Conservation (phyloP, 441 rosid genomes). For the Breynia disticha region DNA sequence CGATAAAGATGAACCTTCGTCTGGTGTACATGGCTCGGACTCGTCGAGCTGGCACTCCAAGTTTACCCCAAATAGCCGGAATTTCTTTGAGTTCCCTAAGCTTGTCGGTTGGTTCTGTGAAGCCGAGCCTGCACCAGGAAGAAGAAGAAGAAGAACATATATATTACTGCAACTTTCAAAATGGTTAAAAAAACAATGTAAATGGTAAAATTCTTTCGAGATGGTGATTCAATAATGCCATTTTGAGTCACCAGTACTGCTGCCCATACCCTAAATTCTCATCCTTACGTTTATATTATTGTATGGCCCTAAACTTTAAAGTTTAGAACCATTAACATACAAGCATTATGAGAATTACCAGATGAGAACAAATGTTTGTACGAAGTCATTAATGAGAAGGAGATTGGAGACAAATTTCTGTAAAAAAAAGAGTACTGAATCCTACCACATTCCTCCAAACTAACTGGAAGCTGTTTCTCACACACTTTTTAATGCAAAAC, state of each 20-base stretch:
- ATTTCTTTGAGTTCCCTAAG: constrained; percentile 51
- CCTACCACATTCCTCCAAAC: constrained; percentile 27
- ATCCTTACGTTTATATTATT: no score
- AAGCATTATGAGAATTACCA: no score
- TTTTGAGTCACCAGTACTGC: no score
- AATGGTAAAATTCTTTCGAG: no score
- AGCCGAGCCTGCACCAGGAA: constrained; percentile 12
- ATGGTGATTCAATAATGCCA: no score
- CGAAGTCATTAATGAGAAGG: not conserved
- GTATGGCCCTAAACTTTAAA: no score
- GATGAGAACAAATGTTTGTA: no score
- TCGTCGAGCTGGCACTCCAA: constrained; percentile 67
- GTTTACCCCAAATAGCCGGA: constrained; percentile 86
- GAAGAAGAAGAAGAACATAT: no score
- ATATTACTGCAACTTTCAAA: no score
- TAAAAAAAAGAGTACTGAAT: not conserved
- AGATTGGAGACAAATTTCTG: not conserved
- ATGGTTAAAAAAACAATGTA: no score
- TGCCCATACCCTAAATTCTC: no score
- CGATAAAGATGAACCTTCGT: constrained; percentile 38
- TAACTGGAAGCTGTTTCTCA: constrained; percentile 31
- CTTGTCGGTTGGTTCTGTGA: constrained; percentile 23
- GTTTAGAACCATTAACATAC: no score
- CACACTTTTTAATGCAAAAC: constrained; percentile 21
- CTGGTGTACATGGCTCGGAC: constrained; percentile 54